Percentiles rank a stretch among this genome's conserved stretches.
Evolutionary conservation across 1,284 basidiomycete species (phyloP).

Genomic region (Schizopora paradoxa): DNA sequence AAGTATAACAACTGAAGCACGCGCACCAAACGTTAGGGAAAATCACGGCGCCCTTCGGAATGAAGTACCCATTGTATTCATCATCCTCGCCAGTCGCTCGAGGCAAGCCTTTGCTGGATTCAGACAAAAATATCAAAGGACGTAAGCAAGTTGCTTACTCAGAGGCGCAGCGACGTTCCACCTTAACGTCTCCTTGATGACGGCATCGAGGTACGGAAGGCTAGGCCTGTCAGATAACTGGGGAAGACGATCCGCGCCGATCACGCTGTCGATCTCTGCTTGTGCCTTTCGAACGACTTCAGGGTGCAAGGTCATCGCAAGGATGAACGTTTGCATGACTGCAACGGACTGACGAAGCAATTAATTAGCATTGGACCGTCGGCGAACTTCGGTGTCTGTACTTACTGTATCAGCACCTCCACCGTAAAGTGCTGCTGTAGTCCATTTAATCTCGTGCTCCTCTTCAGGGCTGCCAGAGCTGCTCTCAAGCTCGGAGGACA

Average conservation of each 20-base stretch:
- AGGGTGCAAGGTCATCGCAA: constrained; percentile 50
- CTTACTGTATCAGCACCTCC: neutral
- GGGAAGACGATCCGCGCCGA: constrained; percentile 55
- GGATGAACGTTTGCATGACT: no score
- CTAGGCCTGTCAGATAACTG: constrained; percentile 51
- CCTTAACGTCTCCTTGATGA: constrained; percentile 42
- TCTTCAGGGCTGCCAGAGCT: no score
- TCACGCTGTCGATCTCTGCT: constrained; percentile 55
- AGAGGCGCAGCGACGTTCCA: constrained; percentile 12
- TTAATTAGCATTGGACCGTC: constrained; percentile 30
- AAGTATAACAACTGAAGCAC: neutral
- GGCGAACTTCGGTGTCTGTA: neutral
- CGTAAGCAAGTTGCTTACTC: no score
- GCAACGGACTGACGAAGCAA: no score
- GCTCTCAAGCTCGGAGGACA: no score
- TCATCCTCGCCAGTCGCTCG: constrained; percentile 15
- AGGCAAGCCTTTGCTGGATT: no score
- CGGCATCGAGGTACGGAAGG: constrained; percentile 57
- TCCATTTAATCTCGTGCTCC: no score
- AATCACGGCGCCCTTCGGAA: constrained; percentile 17
- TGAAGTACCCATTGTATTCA: constrained; percentile 17
- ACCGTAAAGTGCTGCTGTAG: neutral
- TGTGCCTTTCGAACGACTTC: constrained; percentile 50
- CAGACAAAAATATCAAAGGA: no score
- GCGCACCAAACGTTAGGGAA: constrained; percentile 16